Evolutionary conservation across 345 rosid species (phyloP).

Genomic region (Salix suchowensis): DNA sequence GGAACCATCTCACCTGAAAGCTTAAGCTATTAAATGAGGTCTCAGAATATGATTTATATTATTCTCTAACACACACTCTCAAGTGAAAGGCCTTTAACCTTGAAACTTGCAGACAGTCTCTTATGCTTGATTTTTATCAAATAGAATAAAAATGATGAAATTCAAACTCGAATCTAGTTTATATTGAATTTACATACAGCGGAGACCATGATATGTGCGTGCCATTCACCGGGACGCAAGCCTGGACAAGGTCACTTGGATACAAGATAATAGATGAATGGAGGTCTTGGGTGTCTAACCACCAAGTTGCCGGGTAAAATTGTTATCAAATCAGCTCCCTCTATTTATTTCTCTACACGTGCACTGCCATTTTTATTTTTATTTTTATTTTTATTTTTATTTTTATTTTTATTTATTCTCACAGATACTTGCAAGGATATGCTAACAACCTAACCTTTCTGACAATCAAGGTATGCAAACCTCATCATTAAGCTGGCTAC

Average conservation of each 20-base stretch:
- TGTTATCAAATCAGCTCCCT: background rate
- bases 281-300: conserved; percentile 39
- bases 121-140: too few species aligned
- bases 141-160: fast-evolving
- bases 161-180: too few species aligned
- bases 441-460: conserved; percentile 45
- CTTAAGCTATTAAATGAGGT: fast-evolving
- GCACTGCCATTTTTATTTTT: too few species aligned
- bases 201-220: conserved; percentile 59
- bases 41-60: too few species aligned
- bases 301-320: conserved; percentile 44
- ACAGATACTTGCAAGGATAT: conserved; percentile 53
- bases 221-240: conserved; percentile 52
- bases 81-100: fast-evolving
- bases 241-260: conserved; percentile 53
- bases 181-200: conserved; percentile 15
- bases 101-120: too few species aligned
- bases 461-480: conserved; percentile 47
- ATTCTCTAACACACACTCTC: too few species aligned
- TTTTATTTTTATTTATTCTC: background rate
- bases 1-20: too few species aligned
- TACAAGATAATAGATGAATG: conserved; percentile 35
- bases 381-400: too few species aligned
- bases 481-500: too few species aligned
- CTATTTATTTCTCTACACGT: too few species aligned